phyloP scores from a whole-genome alignment of 495 filamentous ascomycete genomes.

The Lophiotrema nucula region DNA sequence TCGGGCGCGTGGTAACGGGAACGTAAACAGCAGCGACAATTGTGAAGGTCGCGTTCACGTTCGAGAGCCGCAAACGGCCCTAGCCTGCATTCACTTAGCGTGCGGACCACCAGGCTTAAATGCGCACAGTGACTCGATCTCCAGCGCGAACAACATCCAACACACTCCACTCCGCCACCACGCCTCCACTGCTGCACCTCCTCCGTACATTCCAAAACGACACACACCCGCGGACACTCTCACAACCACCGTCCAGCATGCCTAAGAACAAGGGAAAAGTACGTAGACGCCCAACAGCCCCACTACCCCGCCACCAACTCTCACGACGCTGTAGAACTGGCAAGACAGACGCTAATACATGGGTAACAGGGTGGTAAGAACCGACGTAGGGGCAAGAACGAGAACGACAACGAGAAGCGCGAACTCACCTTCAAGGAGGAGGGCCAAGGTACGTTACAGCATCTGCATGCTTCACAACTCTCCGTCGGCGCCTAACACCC shows the following conservation, averaged over 20 bases:
- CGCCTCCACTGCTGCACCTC: neutral
- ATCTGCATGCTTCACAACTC: neutral
- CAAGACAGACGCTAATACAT: constrained; percentile 21
- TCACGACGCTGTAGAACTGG: neutral
- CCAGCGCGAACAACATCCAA: no score
- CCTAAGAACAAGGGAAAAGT: constrained; percentile 99
- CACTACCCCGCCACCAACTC: constrained; percentile 20
- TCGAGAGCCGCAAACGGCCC: no score
- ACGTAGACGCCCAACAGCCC: constrained; percentile 42
- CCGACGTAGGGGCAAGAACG: constrained; percentile 97
- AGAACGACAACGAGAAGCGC: constrained; percentile 99
- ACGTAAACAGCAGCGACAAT: no score
- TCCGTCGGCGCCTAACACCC: neutral
- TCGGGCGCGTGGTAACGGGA: no score
- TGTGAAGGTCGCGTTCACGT: no score
- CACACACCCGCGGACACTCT: neutral
- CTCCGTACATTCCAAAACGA: neutral
- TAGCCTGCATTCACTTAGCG: no score
- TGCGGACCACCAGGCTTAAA: no score
- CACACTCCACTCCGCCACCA: neutral
- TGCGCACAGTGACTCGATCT: constrained; percentile 4
- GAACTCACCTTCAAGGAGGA: constrained; percentile 99
- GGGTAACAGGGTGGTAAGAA: constrained; percentile 91
- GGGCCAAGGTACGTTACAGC: constrained; percentile 68
- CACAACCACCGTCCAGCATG: constrained; percentile 56